Evolutionary conservation across 2,329 filamentous ascomycete species (phyloP), one percentile per base, ranked within the genome.

Genomic region (Pseudogymnoascus sp.): DNA sequence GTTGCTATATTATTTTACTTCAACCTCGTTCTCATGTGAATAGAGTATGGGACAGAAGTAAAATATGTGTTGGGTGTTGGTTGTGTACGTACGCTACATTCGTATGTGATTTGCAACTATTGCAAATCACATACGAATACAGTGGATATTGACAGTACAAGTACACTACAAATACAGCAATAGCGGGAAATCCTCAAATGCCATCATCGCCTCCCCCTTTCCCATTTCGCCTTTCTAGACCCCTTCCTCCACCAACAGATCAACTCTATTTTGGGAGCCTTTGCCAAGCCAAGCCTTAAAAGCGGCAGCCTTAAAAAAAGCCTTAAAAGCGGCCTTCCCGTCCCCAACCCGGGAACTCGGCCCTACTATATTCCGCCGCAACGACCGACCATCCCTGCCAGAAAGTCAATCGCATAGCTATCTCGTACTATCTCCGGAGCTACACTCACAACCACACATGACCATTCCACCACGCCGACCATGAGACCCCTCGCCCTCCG

Each of bases 291-390:
- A 42, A 42, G 17, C 23, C 21, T 29, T 26, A 29, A 46, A 46
- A 46, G 40, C 40, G 23, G 42, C 42, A 46, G 42, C 42, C 42
- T 46, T 46, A 46, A 46, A 26, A 46, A 46, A 46, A 21, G 42
- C 42, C 42, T 46, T 26, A 46, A 50, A 50, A 50, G 44, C 44
- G 44, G 44, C 44, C 44, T 50, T 50, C 44, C 44, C 44, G 44
- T 50, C 44, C 44, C 44, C 15, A n/a, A 50, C 23, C 23, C 1
- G 23, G 44, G 44, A 50, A 29, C 23, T 1, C 44, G 44, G 44
- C 23, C 10, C 1, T 50, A 50, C 21, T 50, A 50, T 50, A 21
- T 17, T 50, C 44, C 44, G 23, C 4, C 7, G 1, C 44, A 29
- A 29, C 23, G 23, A 33, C 31, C 7, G 9, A 33, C 31, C 31